Base-by-base conservation (phyloP, 2,329 filamentous ascomycete genomes). In the Aureobasidium musti region DNA sequence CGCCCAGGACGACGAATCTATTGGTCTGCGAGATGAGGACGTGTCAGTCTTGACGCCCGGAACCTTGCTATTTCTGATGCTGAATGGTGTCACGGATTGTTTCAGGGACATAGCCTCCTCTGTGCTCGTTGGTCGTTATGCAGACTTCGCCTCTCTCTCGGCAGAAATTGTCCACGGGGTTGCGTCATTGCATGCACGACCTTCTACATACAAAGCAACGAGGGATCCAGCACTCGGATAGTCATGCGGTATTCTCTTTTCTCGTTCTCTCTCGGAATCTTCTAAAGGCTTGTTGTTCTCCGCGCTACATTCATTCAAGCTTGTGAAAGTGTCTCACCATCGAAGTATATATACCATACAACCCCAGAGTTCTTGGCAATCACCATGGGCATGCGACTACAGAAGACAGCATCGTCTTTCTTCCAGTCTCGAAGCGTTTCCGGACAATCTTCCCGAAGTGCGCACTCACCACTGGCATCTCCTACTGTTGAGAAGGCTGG, bases 101-200 rank as follows among this genome's bases (percentile, higher is more conserved):
- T 63, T 52, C 59, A 63, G 41, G 59, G 43, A 63, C 59, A 39
- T 63, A 50, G 30, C 47, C 47, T 41, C 35, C 45, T 47, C 33
- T 52, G 59, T 59, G 54, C 57, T 61, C 43, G 57, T 61, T 61
- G 57, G 57, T 61, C 57, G 57, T 49, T 33, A 41, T 61, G 57
- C 57, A 61, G 41, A 61, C 57, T 47, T 61, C 57, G 57, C 41
- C 57, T 49, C 57, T 59, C 56, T 61, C 57, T 37, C 57, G 41
- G 41, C 57, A 39, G 56, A 33, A 39, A 45, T 33, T 47, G 53
- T 41, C 26, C 54, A 43, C 23, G 37, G 37, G 54, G 37, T 59
- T 61, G 43, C 57, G 57, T 61, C 57, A 61, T 30, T 35, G 41
- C 56, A 60, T 61, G 57, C 57, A 47, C 41, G 43, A 49, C 14